Conservation (phyloP, 805 yeast species). For the Ogataea naganishii region DNA sequence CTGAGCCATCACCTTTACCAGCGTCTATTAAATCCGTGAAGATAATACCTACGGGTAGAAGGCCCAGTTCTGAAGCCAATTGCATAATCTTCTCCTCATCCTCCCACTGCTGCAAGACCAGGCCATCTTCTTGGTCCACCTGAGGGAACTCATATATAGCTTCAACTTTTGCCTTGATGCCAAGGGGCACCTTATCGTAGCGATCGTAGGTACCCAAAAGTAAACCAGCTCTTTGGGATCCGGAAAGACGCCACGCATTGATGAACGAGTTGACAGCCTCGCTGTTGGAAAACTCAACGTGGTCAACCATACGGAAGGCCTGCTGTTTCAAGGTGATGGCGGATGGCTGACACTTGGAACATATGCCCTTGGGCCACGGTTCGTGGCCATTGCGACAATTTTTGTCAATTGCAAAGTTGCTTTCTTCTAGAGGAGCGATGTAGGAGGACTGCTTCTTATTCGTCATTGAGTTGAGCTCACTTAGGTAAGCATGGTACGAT, state of each 20-base stretch:
- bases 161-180: slow-evolving; percentile 89
- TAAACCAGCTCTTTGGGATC: slow-evolving; percentile 79
- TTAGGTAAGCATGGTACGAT: slow-evolving; percentile 78
- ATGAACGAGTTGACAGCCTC: slow-evolving; percentile 72
- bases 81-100: slow-evolving; percentile 43
- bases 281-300: slow-evolving; percentile 80
- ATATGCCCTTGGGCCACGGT: slow-evolving; percentile 92
- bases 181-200: slow-evolving; percentile 82
- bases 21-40: slow-evolving; percentile 88
- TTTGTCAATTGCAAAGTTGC: slow-evolving; percentile 54
- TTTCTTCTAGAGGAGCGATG: slow-evolving; percentile 71
- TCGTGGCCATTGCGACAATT: slow-evolving; percentile 75
- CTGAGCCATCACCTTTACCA: slow-evolving; percentile 81
- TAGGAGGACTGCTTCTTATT: slow-evolving; percentile 62
- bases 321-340: slow-evolving; percentile 91
- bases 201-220: slow-evolving; percentile 74
- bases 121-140: slow-evolving; percentile 75
- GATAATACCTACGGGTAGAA: slow-evolving; percentile 69
- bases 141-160: slow-evolving; percentile 94
- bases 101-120: slow-evolving; percentile 50
- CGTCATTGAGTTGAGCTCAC: slow-evolving; percentile 57
- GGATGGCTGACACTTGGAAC: slow-evolving; percentile 95
- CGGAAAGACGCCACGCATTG: slow-evolving; percentile 86
- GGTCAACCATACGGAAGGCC: slow-evolving; percentile 92
- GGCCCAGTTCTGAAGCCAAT: slow-evolving; percentile 50